These are phyloP conservation scores for Neurospora sp. DNA, from an alignment of 2,329 filamentous ascomycete species.

Conservation along the genomic window DNA sequence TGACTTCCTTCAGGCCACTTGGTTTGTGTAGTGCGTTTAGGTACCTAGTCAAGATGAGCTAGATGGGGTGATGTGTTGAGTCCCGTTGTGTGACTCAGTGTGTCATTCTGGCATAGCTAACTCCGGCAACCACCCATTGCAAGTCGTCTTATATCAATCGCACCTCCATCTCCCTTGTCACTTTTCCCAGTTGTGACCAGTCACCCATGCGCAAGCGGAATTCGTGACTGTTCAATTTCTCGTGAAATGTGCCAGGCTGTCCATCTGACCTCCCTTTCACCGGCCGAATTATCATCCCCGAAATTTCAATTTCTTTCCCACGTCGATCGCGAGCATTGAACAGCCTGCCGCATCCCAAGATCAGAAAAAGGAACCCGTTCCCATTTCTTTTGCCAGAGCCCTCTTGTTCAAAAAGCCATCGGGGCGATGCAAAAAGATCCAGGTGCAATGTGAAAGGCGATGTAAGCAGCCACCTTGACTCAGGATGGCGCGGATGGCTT, in stretches of 20 bases:
- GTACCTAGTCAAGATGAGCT: too few relatives aligned
- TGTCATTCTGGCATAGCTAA: too few relatives aligned
- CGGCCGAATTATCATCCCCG: background rate
- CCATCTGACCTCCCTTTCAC: background rate
- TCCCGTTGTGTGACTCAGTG: fast-evolving
- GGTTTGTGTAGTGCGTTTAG: too few relatives aligned
- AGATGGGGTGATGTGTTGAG: too few relatives aligned
- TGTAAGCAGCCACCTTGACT: too few relatives aligned
- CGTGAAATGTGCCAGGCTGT: background rate
- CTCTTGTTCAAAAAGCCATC: background rate
- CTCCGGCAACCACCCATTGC: background rate
- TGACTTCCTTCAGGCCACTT: too few relatives aligned
- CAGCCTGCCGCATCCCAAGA: too few relatives aligned
- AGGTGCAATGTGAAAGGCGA: background rate
- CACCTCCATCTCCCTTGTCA: background rate
- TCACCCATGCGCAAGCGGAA: background rate
- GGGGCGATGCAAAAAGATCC: background rate
- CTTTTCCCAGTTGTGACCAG: too few relatives aligned
- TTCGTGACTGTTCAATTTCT: background rate
- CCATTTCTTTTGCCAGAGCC: background rate
- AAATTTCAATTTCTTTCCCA: too few relatives aligned
- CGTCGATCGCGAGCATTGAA: too few relatives aligned
- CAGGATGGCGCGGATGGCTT: too few relatives aligned
- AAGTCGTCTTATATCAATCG: background rate
- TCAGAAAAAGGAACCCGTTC: background rate